Conservation (phyloP, 805 yeast genomes). For the Candida methanosorbosa region DNA sequence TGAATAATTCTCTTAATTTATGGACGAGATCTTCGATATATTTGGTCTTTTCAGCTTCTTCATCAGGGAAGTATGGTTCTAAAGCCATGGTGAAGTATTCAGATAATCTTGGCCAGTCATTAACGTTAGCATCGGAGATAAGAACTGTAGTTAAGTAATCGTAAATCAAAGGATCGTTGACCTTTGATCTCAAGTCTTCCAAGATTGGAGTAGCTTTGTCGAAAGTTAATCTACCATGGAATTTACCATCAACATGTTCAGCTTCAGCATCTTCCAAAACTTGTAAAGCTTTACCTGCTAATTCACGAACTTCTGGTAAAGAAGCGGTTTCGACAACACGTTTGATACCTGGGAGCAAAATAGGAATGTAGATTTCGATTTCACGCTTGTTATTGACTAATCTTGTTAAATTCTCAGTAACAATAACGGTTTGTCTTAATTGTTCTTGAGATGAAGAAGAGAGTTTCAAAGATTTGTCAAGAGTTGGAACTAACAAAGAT, state of each 20-base stretch:
- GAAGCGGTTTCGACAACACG: slow-evolving; percentile 87
- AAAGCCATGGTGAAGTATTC: slow-evolving; percentile 41
- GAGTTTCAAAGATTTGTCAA: slow-evolving; percentile 80
- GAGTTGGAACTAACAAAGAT: slow-evolving; percentile 83
- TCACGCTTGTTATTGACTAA: slow-evolving; percentile 90
- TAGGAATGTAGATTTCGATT: slow-evolving; percentile 81
- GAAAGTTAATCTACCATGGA: slow-evolving; percentile 62
- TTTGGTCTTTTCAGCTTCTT: slow-evolving; percentile 24
- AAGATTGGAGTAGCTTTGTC: slow-evolving; percentile 44
- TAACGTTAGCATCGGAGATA: slow-evolving; percentile 60
- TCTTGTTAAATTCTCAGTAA: slow-evolving; percentile 91
- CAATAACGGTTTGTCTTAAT: slow-evolving; percentile 92
- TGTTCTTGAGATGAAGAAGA: slow-evolving; percentile 92
- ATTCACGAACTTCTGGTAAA: slow-evolving; percentile 90
- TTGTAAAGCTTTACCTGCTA: slow-evolving; percentile 77
- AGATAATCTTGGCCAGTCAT: slow-evolving; percentile 56
- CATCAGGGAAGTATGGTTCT: slow-evolving; percentile 22
- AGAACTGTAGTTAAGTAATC: slow-evolving; percentile 45
- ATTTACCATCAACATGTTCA: slow-evolving; percentile 58
- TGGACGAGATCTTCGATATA: slow-evolving; percentile 37
- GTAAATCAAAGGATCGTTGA: slow-evolving; percentile 30
- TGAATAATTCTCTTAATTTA: slow-evolving; percentile 47
- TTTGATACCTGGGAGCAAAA: slow-evolving; percentile 82
- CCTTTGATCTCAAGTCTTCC: slow-evolving; percentile 16
- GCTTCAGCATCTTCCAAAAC: slow-evolving; percentile 78